Evolutionary conservation across 441 rosid species (phyloP).

Genomic region (Viola pubescens): DNA sequence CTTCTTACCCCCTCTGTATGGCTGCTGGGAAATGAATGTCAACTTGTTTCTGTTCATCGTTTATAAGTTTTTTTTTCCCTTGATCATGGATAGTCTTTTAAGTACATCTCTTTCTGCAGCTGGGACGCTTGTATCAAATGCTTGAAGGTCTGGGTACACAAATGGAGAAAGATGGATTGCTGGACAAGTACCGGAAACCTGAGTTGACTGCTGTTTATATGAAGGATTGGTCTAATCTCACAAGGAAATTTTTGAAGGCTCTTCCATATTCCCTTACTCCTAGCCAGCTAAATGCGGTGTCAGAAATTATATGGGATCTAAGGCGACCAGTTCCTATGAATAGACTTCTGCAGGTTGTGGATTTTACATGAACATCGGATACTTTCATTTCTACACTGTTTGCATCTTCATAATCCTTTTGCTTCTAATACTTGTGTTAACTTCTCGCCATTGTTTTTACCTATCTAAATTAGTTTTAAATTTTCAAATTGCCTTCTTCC

Average conservation of each 20-base stretch:
- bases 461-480: too few species aligned
- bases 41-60: conserved; percentile 1
- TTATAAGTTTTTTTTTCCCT: neutral
- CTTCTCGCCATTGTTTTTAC: too few species aligned
- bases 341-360: conserved; percentile 80
- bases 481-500: too few species aligned
- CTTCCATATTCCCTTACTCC: conserved; percentile 89
- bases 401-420: too few species aligned
- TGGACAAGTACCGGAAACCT: conserved; percentile 70
- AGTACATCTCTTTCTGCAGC: conserved; percentile 38
- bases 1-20: too few species aligned
- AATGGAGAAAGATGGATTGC: conserved; percentile 70
- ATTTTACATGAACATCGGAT: conserved; percentile 13
- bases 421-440: too few species aligned
- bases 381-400: conserved; percentile 7
- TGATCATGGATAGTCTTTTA: conserved; percentile 3
- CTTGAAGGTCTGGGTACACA: conserved; percentile 78
- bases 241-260: conserved; percentile 61
- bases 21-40: neutral
- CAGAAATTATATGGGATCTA: conserved; percentile 95
- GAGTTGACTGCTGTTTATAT: conserved; percentile 44
- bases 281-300: conserved; percentile 79
- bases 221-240: conserved; percentile 73
- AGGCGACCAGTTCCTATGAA: conserved; percentile 89
- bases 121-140: conserved; percentile 89